Evolutionary conservation across 2,329 filamentous ascomycete species (phyloP), one percentile per base, ranked within the genome.

Genomic region (Pestalotiopsis sp.): DNA sequence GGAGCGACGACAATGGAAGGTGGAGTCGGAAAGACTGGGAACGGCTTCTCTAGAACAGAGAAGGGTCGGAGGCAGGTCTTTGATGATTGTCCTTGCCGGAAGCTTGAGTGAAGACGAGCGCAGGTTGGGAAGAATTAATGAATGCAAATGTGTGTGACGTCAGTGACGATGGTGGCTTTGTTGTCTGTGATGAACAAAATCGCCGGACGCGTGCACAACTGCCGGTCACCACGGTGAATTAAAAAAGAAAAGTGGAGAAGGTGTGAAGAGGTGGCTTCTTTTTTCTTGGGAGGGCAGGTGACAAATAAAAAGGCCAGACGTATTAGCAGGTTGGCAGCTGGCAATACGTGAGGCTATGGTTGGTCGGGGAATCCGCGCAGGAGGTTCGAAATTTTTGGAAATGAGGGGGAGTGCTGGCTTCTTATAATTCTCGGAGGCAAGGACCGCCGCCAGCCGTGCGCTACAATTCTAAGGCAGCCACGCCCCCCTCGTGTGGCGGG

Each of bases 281-380:
- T 36, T 36, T 36, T 9, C 7, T 36, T 36, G 41, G 38, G 57
- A 59, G 66, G 65, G 41, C 38, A 68, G 36, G 58, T 38, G 41
- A 27, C 27, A 27, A 25, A 52, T 25, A 70, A 70, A 64, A 60
- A 38, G 65, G 68, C 73, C 75, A 77, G 72, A 75, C 73, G 70
- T 71, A 72, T 71, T 72, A 73, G 68, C 68, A 73, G 73, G 66
- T 72, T 68, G 69, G 66, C 73, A 74, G 74, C 74, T 75, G 74
- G 69, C 72, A 66, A 65, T 72, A 73, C 72, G 73, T 74, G 70
- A 73, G 73, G 78, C 70, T 84, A 84, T 84, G 83, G 82, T 83
- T 80, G 83, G 84, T 87, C 84, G 84, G 83, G 81, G 83, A 81
- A 86, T 87, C 85, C 84, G 81, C 84, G 82, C 85, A 81, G 82